phyloP scores from a whole-genome alignment of 306 rosid species.

The Vicia sativa region DNA sequence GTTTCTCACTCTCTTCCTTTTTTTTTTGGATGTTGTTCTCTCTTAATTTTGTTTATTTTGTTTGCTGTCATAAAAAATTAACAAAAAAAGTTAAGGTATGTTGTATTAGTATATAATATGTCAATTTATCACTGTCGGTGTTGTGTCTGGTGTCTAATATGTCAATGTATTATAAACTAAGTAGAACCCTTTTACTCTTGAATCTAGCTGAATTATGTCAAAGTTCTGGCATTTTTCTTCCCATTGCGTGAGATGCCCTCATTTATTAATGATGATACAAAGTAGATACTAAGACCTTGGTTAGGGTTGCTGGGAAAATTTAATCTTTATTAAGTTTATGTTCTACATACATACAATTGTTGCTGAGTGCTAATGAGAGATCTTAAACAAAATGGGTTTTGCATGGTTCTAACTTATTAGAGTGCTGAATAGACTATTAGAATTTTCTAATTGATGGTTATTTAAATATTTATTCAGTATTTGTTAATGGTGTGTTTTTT shows the following conservation, averaged over 20 bases:
- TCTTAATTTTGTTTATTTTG: neutral
- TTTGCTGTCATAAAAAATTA: no score
- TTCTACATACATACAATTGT: constrained; percentile 6
- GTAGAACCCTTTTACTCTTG: neutral
- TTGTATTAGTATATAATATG: neutral
- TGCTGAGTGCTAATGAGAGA: constrained; percentile 3
- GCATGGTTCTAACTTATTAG: constrained; percentile 17
- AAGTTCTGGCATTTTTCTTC: neutral
- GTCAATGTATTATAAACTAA: no score
- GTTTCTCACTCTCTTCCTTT: neutral
- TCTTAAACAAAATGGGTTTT: constrained; percentile 25
- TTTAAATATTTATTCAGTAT: constrained; percentile 12
- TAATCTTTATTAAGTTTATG: constrained; percentile 2
- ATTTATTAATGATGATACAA: no score
- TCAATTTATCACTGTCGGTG: no score
- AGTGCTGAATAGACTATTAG: neutral
- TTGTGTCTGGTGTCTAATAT: no score
- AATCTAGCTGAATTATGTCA: constrained; percentile 1
- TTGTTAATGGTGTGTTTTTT: neutral
- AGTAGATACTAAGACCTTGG: constrained; percentile 7
- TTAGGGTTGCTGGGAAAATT: constrained; percentile 13
- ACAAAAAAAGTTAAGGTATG: no score
- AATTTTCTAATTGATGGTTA: neutral
- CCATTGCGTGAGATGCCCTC: no score
- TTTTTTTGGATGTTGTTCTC: neutral